Evolutionary conservation across 352 stramenopile genomes (phyloP), one percentile per base, ranked within the genome.

Genomic region (Globisporangium takayamanum): DNA sequence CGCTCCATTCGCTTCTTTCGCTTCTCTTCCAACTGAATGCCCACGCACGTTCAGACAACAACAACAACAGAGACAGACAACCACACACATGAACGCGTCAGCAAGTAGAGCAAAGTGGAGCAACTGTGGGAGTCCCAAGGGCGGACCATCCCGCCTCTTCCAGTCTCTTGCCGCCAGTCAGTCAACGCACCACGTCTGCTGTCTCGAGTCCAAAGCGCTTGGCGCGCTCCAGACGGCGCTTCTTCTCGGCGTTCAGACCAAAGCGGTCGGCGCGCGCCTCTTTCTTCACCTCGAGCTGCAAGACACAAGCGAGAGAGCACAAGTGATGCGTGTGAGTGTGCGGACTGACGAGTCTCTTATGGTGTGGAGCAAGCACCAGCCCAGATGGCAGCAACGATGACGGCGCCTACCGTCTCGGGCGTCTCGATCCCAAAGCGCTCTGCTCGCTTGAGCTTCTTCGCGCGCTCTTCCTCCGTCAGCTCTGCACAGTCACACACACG

Each of bases 131-230:
- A 37, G n/a, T 15, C 16, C 22, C 49, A 37, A 55, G n/a, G 57
- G 49, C 50, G 41, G 49, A 63, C 50, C 37, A 50, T 47, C 12
- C 16, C 16, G 16, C 30, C 15, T 28, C 30, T 46, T 11, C 28
- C 18, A 55, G 18, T 12, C 16, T 26, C 50, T 15, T 14, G 12
- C 6, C 7, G 48, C 12, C 2, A 50, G 12, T 2, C 26, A 41
- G n/a, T 20, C 56, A 26, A 74, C 68, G 66, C 69, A 94, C 85
- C 63, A 86, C 73, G 64, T 95, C 83, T 30, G 74, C 72, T 2
- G 79, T 93, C 69, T 93, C 83, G 18, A 95, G 68, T 15, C 81
- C 79, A 58, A 95, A 95, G 55, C 85, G 83, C 68, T 92, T 89
- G 46, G 85, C 85, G 28, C 85, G 85, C 30, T 95, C 79, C 52